These are phyloP conservation scores for Lentinula lateritia DNA, from an alignment of 768 basidiomycete genomes.

Conservation along the genomic window DNA sequence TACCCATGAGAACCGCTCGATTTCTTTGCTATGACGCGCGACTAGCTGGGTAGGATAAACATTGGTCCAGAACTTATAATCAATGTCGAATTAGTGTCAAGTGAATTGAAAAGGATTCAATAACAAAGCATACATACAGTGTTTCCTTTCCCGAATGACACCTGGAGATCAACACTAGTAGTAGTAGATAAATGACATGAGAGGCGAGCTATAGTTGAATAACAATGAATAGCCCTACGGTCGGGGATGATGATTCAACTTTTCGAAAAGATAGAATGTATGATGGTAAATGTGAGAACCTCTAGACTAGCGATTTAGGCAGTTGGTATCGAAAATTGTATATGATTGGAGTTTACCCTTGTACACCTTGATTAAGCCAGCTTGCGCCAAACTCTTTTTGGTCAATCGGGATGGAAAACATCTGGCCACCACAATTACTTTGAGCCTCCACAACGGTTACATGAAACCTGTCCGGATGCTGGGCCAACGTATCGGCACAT, in stretches of 20 bases:
- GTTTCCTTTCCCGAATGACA: slow-evolving; percentile 9
- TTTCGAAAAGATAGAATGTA: slow-evolving; percentile 6
- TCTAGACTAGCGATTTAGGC: neutral
- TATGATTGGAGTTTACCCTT: slow-evolving; percentile 1
- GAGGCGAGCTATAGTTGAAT: neutral
- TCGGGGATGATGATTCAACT: slow-evolving; percentile 4
- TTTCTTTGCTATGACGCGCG: slow-evolving; percentile 21
- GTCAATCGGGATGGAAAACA: slow-evolving; percentile 8
- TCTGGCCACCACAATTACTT: slow-evolving; percentile 9
- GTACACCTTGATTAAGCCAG: slow-evolving; percentile 11
- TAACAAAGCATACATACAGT: neutral
- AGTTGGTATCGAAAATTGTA: neutral
- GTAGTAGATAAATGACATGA: neutral
- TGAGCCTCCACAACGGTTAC: slow-evolving; percentile 8
- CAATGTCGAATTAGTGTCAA: neutral
- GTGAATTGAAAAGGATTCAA: neutral
- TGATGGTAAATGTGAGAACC: slow-evolving; percentile 10
- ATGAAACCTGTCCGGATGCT: slow-evolving; percentile 10
- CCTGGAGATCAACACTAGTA: slow-evolving; percentile 8
- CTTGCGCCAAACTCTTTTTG: slow-evolving; percentile 3
- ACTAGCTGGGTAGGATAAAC: slow-evolving; percentile 28
- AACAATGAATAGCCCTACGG: slow-evolving; percentile 4
- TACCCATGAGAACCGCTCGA: slow-evolving; percentile 24
- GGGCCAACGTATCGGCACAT: slow-evolving; percentile 5
- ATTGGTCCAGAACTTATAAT: slow-evolving; percentile 28